Conservation (phyloP, 805 yeast genomes). For the Starmerella floricola region DNA sequence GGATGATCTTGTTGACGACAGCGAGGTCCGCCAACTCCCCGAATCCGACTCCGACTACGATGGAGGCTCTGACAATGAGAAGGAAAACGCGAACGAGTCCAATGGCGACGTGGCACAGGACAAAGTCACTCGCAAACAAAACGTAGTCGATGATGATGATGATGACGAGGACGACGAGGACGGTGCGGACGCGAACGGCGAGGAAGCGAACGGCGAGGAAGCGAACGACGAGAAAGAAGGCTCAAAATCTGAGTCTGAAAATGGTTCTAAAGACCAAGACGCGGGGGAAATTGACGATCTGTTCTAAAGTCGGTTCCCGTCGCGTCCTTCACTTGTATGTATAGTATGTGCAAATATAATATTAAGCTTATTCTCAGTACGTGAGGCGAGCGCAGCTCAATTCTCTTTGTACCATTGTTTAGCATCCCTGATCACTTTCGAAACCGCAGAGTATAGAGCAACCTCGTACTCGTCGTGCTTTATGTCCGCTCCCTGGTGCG, state of each 20-base stretch:
- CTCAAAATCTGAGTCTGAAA: slow-evolving; percentile 22
- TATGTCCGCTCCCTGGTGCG: slow-evolving; percentile 34
- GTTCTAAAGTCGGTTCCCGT: slow-evolving; percentile 11
- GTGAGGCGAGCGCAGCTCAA: not conserved
- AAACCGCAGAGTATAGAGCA: slow-evolving; percentile 21
- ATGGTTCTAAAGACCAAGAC: slow-evolving; percentile 4
- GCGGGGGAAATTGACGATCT: slow-evolving; percentile 23
- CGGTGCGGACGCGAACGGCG: slow-evolving; percentile 14
- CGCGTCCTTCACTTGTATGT: not conserved
- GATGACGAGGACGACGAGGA: slow-evolving; percentile 15
- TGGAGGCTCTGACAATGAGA: slow-evolving; percentile 23
- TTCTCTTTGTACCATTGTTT: slow-evolving; percentile 32
- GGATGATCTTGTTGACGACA: slow-evolving; percentile 31
- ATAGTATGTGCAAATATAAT: not conserved
- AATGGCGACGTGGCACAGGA: slow-evolving; percentile 4
- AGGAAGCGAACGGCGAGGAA: slow-evolving; percentile 24
- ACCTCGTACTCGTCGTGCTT: slow-evolving; percentile 34
- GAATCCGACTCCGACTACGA: slow-evolving; percentile 30
- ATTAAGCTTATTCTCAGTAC: not conserved
- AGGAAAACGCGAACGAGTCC: slow-evolving; percentile 24
- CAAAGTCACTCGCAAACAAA: slow-evolving; percentile 5
- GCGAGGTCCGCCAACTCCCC: slow-evolving; percentile 29
- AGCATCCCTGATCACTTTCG: slow-evolving; percentile 30
- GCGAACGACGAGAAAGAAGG: slow-evolving; percentile 22
- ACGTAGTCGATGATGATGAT: slow-evolving; percentile 15